Conservation (phyloP, 129 eudicot species). For the Silybum marianum region DNA sequence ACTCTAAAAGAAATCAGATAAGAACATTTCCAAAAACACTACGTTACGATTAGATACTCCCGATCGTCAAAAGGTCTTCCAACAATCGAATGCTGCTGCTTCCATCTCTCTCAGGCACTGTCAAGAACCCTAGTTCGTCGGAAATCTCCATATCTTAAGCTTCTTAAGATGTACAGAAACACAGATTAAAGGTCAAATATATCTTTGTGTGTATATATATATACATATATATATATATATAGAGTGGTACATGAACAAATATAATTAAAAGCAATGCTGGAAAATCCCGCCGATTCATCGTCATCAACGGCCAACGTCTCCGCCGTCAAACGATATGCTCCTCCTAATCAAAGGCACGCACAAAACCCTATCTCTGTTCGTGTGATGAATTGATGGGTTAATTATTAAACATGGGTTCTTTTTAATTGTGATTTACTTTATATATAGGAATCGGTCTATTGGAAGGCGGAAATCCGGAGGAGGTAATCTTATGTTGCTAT, state of each 20-base stretch:
- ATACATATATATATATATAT: neutral
- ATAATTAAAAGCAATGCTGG: constrained; percentile 39
- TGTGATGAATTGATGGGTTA: constrained; percentile 3
- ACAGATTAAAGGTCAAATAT: neutral
- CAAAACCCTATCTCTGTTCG: neutral
- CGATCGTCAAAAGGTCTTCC: neutral
- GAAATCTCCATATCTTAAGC: neutral
- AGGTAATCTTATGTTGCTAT: constrained; percentile 34
- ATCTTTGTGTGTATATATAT: neutral
- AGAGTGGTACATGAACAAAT: neutral
- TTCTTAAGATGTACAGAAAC: neutral
- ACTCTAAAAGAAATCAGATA: no score
- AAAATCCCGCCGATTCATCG: constrained; percentile 50
- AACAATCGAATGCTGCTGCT: constrained; percentile 4
- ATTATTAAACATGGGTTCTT: neutral
- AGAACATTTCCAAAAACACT: no score
- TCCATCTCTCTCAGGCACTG: neutral
- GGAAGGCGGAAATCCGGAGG: constrained; percentile 74
- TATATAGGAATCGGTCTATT: constrained; percentile 49
- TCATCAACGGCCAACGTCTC: constrained; percentile 37
- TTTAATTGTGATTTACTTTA: neutral
- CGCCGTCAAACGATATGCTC: constrained; percentile 63
- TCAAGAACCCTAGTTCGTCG: neutral
- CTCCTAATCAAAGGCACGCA: constrained; percentile 58
- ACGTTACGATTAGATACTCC: neutral